Conservation (phyloP, 2,329 filamentous ascomycete species). For the Venturia carpophila region DNA sequence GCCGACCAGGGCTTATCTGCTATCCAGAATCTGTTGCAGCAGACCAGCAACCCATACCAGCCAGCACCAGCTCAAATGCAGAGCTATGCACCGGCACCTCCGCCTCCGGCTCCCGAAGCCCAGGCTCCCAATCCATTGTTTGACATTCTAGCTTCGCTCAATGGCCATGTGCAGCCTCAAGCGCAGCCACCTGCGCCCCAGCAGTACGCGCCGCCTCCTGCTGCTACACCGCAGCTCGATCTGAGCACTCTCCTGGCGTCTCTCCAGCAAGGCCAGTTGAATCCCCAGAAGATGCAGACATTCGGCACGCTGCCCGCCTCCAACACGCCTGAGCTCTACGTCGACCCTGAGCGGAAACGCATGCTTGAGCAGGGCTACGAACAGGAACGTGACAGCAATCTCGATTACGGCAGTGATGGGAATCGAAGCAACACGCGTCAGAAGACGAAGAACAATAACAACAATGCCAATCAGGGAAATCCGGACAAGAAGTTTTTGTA, state of each 20-base stretch:
- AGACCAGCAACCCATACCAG: not conserved
- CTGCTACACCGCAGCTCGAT: slow-evolving; percentile 8
- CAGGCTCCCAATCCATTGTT: not conserved
- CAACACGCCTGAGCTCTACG: slow-evolving; percentile 21
- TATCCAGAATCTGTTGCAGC: slow-evolving; percentile 8
- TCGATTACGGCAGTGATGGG: slow-evolving; percentile 5
- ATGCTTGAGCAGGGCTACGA: slow-evolving; percentile 22
- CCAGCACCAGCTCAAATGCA: slow-evolving; percentile 9
- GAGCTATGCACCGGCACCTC: not conserved
- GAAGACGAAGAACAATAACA: slow-evolving; percentile 18
- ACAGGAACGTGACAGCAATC: not conserved
- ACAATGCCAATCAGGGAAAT: slow-evolving; percentile 10
- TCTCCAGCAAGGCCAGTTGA: slow-evolving; percentile 17
- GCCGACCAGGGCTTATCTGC: not conserved
- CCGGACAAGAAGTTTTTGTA: slow-evolving; percentile 36
- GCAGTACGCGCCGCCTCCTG: slow-evolving; percentile 1
- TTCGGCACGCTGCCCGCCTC: not conserved
- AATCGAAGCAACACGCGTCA: slow-evolving; percentile 22
- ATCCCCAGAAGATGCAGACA: slow-evolving; percentile 3
- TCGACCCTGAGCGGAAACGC: slow-evolving; percentile 31
- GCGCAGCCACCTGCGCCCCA: slow-evolving; percentile 7
- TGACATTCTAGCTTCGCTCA: slow-evolving; percentile 15
- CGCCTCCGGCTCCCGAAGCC: not conserved
- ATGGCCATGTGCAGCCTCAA: not conserved
- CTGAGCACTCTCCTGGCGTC: slow-evolving; percentile 17